Evolutionary conservation across 2,329 filamentous ascomycete species (phyloP), one percentile per base, ranked within the genome.

Genomic region (Cercospora sp.): DNA sequence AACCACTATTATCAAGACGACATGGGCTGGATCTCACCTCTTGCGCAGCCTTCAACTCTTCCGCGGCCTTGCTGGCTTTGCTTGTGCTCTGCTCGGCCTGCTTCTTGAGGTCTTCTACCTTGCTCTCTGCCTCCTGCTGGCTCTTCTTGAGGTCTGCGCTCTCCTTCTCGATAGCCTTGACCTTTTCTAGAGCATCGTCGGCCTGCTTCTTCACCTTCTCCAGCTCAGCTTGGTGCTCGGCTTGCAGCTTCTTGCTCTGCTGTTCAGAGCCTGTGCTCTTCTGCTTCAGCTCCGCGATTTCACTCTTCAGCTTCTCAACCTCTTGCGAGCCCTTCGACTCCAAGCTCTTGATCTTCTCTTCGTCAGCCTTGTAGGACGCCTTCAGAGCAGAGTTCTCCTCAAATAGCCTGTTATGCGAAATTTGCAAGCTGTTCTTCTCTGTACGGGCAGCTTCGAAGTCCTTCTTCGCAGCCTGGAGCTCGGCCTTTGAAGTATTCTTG

Each of bases 361-460:
- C 68, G 28, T 70, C 65, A 7, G 62, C 68, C 53, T 68, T 63
- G n/a, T 60, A 63, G 9, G 63, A 55, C 26, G 60, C 59, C 63
- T 70, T 70, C 53, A 67, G 57, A 23, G 66, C 69, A 60, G 67
- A 64, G 9, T 70, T 65, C 67, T 72, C 70, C 62, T 72, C 70
- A 66, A 72, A 72, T 26, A 66, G 69, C 68, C 68, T 70, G 70
- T 72, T 72, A 69, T 72, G 70, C 69, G 70, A 70, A 26, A 72
- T 67, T 61, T 70, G 69, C 39, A 72, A 68, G 53, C 66, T 63
- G 39, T 67, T 67, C 60, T 72, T 70, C 36, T 70, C 66, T 57
- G 71, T 65, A 31, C 70, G 68, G 28, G 68, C 67, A 39, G 70
- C 61, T 16, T 69, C 70, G 45, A 72, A 66, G 28, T 71, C 67